A percentile compares a stretch with the other conserved stretches of the same genome.
Conservation (phyloP, 2,329 filamentous ascomycete genomes). For the Phialemonium atrogriseum region DNA sequence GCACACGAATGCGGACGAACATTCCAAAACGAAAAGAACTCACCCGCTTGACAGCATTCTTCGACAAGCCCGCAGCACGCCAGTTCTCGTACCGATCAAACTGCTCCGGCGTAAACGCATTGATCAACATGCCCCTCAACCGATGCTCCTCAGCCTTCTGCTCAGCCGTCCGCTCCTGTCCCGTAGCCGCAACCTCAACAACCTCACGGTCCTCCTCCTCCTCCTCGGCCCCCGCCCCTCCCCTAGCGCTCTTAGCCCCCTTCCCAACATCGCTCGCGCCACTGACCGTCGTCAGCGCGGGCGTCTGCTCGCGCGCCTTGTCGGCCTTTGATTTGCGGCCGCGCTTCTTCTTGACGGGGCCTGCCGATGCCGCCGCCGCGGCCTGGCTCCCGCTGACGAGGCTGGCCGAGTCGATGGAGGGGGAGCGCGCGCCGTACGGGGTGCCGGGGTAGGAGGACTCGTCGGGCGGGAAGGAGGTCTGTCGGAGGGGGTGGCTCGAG, state of each 20-base stretch:
- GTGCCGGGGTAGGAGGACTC: conserved; percentile 32
- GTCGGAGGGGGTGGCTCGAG: conserved; percentile 62
- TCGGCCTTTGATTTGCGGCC: conserved; percentile 52
- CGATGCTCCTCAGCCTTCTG: conserved; percentile 62
- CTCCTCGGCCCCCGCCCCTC: conserved; percentile 45
- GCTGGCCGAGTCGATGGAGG: conserved; percentile 53
- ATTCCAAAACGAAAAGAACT: conserved; percentile 15
- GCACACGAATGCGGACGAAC: background rate
- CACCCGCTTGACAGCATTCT: conserved; percentile 61
- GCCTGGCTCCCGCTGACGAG: conserved; percentile 53
- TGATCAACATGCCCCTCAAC: conserved; percentile 51
- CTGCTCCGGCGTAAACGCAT: conserved; percentile 58
- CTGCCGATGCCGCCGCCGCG: conserved; percentile 44
- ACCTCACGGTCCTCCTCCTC: conserved; percentile 34
- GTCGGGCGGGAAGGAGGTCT: conserved; percentile 73
- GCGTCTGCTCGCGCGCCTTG: conserved; percentile 39
- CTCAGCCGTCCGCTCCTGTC: conserved; percentile 55
- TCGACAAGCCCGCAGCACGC: conserved; percentile 59
- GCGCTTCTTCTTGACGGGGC: conserved; percentile 48
- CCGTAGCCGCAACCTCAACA: conserved; percentile 25
- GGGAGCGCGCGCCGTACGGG: conserved; percentile 51
- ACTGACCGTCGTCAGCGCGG: conserved; percentile 33
- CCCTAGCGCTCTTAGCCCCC: conserved; percentile 25
- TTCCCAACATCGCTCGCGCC: conserved; percentile 27
- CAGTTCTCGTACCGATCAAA: conserved; percentile 63